These are phyloP conservation scores for Nemania sp. DNA, from an alignment of 2,329 filamentous ascomycete genomes.

Conservation along the genomic window DNA sequence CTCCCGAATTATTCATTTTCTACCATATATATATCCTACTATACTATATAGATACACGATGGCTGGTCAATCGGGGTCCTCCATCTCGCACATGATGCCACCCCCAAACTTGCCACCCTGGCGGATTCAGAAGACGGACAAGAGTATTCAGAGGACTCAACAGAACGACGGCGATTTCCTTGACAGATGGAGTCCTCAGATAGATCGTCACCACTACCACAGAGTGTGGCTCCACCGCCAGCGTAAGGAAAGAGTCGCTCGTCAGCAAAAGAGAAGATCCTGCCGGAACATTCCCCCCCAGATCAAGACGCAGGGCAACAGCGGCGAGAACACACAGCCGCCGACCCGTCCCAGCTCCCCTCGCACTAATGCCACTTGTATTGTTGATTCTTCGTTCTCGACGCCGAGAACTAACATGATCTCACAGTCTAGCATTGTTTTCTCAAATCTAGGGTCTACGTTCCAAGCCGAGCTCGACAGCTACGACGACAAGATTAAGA, in stretches of 20 bases:
- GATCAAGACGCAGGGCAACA: neutral
- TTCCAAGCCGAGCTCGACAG: conserved; percentile 16
- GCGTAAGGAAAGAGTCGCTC: conserved; percentile 16
- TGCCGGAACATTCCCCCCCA: neutral
- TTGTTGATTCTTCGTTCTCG: neutral
- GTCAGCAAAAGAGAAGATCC: neutral
- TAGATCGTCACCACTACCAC: conserved; percentile 8
- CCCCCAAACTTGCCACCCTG: neutral
- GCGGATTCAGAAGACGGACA: neutral
- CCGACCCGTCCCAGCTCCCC: neutral
- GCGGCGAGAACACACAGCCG: neutral
- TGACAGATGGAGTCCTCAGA: conserved; percentile 8
- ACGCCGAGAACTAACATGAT: neutral
- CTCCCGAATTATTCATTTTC: too few relatives aligned
- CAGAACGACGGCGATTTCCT: conserved; percentile 6
- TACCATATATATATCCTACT: too few relatives aligned
- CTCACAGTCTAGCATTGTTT: neutral
- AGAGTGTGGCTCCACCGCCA: conserved; percentile 20
- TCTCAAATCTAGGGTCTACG: neutral
- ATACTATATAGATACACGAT: too few relatives aligned
- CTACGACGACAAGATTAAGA: conserved; percentile 11
- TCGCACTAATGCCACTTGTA: neutral
- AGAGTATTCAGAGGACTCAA: too few relatives aligned
- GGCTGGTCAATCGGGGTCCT: too few relatives aligned
- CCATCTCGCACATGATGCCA: too few relatives aligned